Conservation (phyloP, 257 asterid genomes). For the Striga asiatica region DNA sequence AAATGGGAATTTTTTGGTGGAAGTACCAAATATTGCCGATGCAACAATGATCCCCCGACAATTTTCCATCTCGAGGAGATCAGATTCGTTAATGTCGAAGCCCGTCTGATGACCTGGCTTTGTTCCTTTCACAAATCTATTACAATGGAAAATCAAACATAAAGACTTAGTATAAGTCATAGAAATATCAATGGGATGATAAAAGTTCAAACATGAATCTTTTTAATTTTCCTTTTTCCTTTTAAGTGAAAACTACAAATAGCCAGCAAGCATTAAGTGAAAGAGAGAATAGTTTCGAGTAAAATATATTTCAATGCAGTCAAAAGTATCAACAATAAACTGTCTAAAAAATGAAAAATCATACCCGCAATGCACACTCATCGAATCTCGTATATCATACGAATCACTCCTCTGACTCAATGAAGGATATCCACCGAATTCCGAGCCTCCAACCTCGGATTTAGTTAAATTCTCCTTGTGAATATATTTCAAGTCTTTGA, state of each 20-base stretch:
- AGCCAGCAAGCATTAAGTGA: too few relatives aligned
- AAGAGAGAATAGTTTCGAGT: not conserved
- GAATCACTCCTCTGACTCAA: constrained; percentile 53
- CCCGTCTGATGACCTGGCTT: constrained; percentile 63
- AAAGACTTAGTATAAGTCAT: not conserved
- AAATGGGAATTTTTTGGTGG: not conserved
- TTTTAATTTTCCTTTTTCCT: too few relatives aligned
- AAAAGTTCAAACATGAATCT: too few relatives aligned
- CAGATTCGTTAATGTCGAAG: constrained; percentile 54
- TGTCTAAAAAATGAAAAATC: too few relatives aligned
- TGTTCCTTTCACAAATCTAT: constrained; percentile 57
- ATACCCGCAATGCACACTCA: constrained; percentile 75
- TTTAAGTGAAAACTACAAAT: too few relatives aligned
- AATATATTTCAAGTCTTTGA: constrained; percentile 40
- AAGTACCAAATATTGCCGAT: constrained; percentile 65
- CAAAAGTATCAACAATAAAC: not conserved
- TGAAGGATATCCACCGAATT: constrained; percentile 69
- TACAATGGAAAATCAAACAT: not conserved
- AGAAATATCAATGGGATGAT: too few relatives aligned
- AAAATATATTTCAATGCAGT: not conserved
- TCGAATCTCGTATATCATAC: constrained; percentile 50
- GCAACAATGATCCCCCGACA: constrained; percentile 71
- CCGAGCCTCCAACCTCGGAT: constrained; percentile 75
- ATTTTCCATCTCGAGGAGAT: constrained; percentile 58
- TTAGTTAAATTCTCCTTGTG: constrained; percentile 43